Evolutionary conservation across 2,329 filamentous ascomycete species (phyloP).

Genomic region (Zalaria sp.): DNA sequence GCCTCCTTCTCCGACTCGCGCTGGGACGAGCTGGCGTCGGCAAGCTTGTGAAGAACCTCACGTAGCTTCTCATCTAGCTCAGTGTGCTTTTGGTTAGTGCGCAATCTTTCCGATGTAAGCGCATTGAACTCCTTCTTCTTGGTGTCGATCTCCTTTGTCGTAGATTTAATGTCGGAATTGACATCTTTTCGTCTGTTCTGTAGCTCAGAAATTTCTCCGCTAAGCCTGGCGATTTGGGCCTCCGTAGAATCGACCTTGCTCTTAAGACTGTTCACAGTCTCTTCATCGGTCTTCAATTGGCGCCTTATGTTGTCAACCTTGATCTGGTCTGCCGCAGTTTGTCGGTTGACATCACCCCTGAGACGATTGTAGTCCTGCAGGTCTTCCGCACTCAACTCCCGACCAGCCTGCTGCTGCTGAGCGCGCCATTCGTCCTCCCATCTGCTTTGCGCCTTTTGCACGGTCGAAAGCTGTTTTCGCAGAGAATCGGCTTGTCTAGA

Average conservation of each 20-base stretch:
- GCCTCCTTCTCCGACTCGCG: conserved; percentile 74
- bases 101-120: conserved; percentile 68
- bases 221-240: conserved; percentile 58
- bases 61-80: conserved; percentile 88
- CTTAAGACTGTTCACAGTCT: conserved; percentile 77
- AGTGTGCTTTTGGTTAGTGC: conserved; percentile 66
- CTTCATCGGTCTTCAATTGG: conserved; percentile 80
- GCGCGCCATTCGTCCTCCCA: conserved; percentile 84
- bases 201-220: conserved; percentile 55
- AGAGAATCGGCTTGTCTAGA: conserved; percentile 54
- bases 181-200: conserved; percentile 52
- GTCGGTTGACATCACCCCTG: conserved; percentile 70
- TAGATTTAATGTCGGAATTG: conserved; percentile 47
- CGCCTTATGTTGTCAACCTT: conserved; percentile 77
- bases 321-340: conserved; percentile 65
- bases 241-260: conserved; percentile 73
- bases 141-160: conserved; percentile 56
- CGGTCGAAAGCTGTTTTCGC: conserved; percentile 64
- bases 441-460: conserved; percentile 79
- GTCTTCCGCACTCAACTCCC: conserved; percentile 71
- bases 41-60: conserved; percentile 64
- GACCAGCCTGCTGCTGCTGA: conserved; percentile 72
- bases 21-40: conserved; percentile 71
- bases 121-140: conserved; percentile 89
- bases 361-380: conserved; percentile 80